Evolutionary conservation across 257 asterid genomes (phyloP), one percentile per base, ranked within the genome.

Genomic region (Gynochthodes officinalis): DNA sequence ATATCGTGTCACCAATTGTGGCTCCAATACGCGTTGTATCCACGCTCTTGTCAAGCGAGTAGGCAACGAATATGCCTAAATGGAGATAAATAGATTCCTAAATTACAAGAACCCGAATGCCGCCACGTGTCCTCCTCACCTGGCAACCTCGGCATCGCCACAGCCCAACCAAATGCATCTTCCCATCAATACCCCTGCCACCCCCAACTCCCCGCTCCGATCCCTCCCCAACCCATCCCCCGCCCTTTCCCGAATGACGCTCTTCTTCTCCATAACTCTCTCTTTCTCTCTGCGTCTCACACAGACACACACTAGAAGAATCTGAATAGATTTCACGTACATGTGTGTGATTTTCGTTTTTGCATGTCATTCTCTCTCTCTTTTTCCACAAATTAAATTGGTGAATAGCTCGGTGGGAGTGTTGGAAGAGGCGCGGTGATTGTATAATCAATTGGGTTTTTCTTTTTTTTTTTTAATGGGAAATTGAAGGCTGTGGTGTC

Each of bases 401-500:
- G 50, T 53, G 23, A 14, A 25, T 4, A 15, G 52, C 50, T 52
- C 23, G 48, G 49, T 53, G 64, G 37, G n/a, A 69, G 64, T 52
- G 60, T n/a, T 35, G 59, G 23, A 69, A 35, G 69, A 64, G 69
- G 52, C 28, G n/a, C 19, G 43, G 25, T 13, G 77, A 58, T 74
- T 55, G 61, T n/a, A 30, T 64, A 40, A 14, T 65, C 49, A 54
- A 74, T 62, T 73, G 65, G 25, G 25, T 78, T 71, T 64, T 77
- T 85, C 78, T 35, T 32, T 18, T 73, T 83, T 82, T 39, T 39
- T 19, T 50, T 0, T 0, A 11, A 9, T 81, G 61, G 64, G 49
- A 73, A 73, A 79, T 62, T 78, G 78, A 63, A 78, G 77, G 85
- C 85, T 81, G 73, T 75, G 84, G 55, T 66, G 73, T 77, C 77